Evolutionary conservation across 2,329 filamentous ascomycete genomes (phyloP).

Genomic region (Sclerotinia nivalis): DNA sequence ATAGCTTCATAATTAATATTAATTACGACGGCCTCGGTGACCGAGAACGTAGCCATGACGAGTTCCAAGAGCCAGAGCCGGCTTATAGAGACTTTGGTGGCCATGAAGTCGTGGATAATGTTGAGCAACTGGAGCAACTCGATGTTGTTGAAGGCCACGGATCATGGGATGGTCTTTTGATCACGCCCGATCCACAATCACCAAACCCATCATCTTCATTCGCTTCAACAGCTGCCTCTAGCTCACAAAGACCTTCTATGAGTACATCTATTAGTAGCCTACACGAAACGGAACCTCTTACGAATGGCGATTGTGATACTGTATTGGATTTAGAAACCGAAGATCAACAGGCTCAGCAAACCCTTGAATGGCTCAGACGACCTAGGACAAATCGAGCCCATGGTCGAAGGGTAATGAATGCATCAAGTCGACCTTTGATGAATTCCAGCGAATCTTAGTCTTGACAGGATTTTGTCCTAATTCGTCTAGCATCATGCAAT

Average conservation of each 20-base stretch:
- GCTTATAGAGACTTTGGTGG: background rate
- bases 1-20: background rate
- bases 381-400: background rate
- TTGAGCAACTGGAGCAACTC: constrained; percentile 31
- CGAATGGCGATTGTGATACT: constrained; percentile 37
- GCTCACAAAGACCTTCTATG: constrained; percentile 33
- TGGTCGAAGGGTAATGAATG: background rate
- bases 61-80: constrained; percentile 1
- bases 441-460: background rate
- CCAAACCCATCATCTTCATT: constrained; percentile 84
- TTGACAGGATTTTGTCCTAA: background rate
- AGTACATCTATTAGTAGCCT: constrained; percentile 38
- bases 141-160: constrained; percentile 58
- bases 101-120: constrained; percentile 23
- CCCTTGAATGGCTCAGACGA: background rate
- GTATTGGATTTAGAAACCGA: background rate
- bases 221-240: constrained; percentile 38
- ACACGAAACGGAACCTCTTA: constrained; percentile 27
- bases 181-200: constrained; percentile 78
- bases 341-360: background rate
- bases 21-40: constrained; percentile 16
- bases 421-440: background rate
- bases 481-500: background rate
- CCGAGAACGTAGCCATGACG: constrained; percentile 1
- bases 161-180: constrained; percentile 78